These are phyloP conservation scores for Linnemannia exigua DNA, from an alignment of 192 early-diverging fungal species.

Conservation along the genomic window DNA sequence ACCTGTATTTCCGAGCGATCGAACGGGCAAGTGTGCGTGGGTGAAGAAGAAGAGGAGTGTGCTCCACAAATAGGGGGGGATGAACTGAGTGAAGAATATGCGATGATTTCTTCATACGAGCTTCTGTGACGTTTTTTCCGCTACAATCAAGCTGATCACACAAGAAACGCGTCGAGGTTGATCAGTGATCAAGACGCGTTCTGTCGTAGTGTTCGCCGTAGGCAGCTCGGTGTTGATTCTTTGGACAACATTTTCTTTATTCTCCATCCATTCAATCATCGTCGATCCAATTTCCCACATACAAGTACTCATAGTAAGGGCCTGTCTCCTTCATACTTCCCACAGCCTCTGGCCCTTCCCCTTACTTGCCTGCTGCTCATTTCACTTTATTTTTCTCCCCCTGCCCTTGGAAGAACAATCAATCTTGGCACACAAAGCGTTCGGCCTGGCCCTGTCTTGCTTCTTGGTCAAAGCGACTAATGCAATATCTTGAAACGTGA, in stretches of 20 bases:
- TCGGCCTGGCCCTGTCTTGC: not conserved
- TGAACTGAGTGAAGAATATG: slow-evolving; percentile 7
- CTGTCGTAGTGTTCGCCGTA: too few relatives aligned
- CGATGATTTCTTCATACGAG: not conserved
- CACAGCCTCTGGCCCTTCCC: not conserved
- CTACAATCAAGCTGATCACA: too few relatives aligned
- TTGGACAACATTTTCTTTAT: too few relatives aligned
- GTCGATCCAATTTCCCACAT: too few relatives aligned
- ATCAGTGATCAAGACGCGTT: not conserved
- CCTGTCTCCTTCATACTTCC: not conserved
- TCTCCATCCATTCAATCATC: too few relatives aligned
- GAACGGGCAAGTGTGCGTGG: not conserved
- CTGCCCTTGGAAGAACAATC: too few relatives aligned
- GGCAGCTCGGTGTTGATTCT: too few relatives aligned
- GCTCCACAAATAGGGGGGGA: not conserved
- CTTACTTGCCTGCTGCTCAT: too few relatives aligned
- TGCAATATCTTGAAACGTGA: not conserved
- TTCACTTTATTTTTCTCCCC: not conserved
- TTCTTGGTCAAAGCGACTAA: not conserved
- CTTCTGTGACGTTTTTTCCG: not conserved
- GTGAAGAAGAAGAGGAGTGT: not conserved
- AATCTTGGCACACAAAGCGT: too few relatives aligned
- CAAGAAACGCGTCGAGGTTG: not conserved
- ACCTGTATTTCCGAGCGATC: slow-evolving; percentile 9
- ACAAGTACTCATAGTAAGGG: too few relatives aligned